Conservation (phyloP, 2,329 filamentous ascomycete genomes). For the Colletotrichum incanum region DNA sequence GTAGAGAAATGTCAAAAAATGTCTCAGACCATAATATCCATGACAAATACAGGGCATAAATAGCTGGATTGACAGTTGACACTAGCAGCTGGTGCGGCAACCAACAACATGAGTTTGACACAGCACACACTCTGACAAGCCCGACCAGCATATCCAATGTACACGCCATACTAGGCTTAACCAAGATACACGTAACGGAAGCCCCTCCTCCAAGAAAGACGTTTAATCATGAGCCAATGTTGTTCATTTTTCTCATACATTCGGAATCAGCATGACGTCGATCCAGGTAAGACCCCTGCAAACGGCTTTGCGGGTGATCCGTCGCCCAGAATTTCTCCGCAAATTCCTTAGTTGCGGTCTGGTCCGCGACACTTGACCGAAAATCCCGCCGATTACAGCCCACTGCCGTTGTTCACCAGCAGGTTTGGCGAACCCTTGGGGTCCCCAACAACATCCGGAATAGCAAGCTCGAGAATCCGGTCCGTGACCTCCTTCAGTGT, state of each 20-base stretch:
- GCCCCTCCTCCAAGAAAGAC: background rate
- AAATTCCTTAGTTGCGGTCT: background rate
- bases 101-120: background rate
- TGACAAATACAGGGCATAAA: background rate
- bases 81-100: background rate
- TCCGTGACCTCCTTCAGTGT: constrained; percentile 60
- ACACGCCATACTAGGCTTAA: too few species aligned
- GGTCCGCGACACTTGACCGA: background rate
- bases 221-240: background rate
- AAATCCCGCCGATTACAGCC: constrained; percentile 1
- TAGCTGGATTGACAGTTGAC: background rate
- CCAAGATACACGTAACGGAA: background rate
- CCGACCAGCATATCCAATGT: too few species aligned
- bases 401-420: constrained; percentile 63
- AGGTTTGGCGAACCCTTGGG: constrained; percentile 58
- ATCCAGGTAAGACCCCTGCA: background rate
- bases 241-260: background rate
- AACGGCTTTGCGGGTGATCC: background rate
- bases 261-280: background rate
- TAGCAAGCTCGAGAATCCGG: constrained; percentile 59
- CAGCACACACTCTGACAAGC: background rate
- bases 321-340: background rate
- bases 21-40: background rate
- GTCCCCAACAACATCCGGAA: constrained; percentile 55
- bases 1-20: background rate